Base-by-base conservation (phyloP, 23 red algal species). In the Pyropia haitanensis region DNA sequence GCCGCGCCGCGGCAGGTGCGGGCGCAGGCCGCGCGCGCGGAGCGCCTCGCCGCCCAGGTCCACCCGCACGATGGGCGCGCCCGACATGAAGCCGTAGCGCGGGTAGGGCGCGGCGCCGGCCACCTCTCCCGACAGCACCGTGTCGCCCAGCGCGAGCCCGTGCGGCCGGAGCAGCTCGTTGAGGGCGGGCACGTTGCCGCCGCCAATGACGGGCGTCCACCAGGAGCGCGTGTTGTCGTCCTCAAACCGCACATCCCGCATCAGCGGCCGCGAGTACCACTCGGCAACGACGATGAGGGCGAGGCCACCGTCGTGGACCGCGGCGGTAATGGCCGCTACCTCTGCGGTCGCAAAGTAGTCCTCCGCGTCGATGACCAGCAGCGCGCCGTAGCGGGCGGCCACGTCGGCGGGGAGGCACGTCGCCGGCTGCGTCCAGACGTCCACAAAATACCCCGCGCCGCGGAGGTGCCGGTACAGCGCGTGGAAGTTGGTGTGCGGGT, bases 401-500 rank as follows among this genome's bases (percentile, higher is more conserved):
- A 14, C 33, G 8, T 58, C 44, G 4, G 32, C 25, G 52, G 51
- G 27, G 13, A 80, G 74, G 54, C 86, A 90, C 39, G 67, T 64
- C 2, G 72, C 31, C 2, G 86, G 76, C 48, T 46, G 34, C 28
- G 79, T 73, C 25, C 78, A 70, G 67, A 90, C 66, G 70, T 90
- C 86, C 53, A 90, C 65, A n/a, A 69, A 57, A 48, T 80, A 95
- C 1, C 81, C 77, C 10, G 34, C 60, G 2, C 59, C 18, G 18
- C 55, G 21, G 33, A 95, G 75, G 9, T 32, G 61, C 3, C 75
- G 66, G 49, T 58, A 88, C 14, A 95, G 19, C 12, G 25, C 65
- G 18, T 88, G 79, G 73, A 77, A 95, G 30, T 95, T 95, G 8
- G 90, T 86, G 32, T 88, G 83, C 20, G 90, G 90, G 58, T 88